These are phyloP conservation scores for Suillus sp. DNA, from an alignment of 768 basidiomycete genomes.

Conservation along the genomic window DNA sequence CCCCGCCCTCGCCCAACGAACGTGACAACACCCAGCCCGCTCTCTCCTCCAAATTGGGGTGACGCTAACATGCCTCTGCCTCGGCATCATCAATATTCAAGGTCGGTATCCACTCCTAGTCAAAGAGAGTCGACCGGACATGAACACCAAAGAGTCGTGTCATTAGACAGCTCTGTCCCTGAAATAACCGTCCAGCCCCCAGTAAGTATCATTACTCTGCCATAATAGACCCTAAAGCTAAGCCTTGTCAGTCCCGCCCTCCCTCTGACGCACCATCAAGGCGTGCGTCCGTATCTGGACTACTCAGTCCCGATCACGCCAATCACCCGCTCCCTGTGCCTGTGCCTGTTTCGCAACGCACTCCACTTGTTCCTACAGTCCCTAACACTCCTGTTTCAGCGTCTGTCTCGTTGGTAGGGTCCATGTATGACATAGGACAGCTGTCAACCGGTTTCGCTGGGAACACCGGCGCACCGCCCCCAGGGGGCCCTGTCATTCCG, in stretches of 20 bases:
- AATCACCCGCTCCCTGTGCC: conserved; percentile 30
- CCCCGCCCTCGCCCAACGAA: conserved; percentile 23
- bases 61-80: conserved; percentile 16
- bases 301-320: conserved; percentile 37
- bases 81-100: conserved; percentile 30
- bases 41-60: conserved; percentile 28
- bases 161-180: conserved; percentile 38
- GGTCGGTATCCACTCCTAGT: conserved; percentile 19
- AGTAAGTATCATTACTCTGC: conserved; percentile 22
- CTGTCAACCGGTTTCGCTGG: conserved; percentile 18
- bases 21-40: conserved; percentile 27
- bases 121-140: conserved; percentile 10
- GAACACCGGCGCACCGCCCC: conserved; percentile 2
- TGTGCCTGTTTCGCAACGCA: conserved; percentile 15
- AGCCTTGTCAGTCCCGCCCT: conserved; percentile 30
- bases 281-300: conserved; percentile 18
- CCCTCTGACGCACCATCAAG: conserved; percentile 37
- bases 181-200: conserved; percentile 35
- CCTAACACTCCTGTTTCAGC: conserved; percentile 18
- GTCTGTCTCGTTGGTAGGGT: conserved; percentile 17
- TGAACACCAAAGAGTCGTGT: conserved; percentile 26
- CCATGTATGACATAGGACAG: conserved; percentile 21
- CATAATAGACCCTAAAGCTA: background rate
- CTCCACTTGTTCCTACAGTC: conserved; percentile 20
- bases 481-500: conserved; percentile 29